phyloP scores from a whole-genome alignment of 129 eudicot genomes.

The Helianthus annuus region DNA sequence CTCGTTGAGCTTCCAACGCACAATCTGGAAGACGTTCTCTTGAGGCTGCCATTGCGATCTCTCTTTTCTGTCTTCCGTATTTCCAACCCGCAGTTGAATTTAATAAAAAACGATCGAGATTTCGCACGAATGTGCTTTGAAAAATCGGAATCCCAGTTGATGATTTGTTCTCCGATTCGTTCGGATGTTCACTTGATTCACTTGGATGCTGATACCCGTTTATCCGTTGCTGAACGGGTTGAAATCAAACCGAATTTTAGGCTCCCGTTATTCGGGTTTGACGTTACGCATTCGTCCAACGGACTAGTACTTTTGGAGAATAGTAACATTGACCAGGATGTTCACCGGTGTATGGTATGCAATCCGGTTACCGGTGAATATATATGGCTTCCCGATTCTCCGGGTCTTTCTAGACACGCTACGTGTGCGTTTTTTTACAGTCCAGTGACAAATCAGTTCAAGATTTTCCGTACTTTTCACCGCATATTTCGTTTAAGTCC shows the following conservation, averaged over 20 bases:
- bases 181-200: constrained; percentile 26
- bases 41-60: constrained; percentile 20
- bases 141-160: constrained; percentile 24
- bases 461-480: constrained; percentile 22
- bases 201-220: constrained; percentile 7
- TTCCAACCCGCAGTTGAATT: constrained; percentile 18
- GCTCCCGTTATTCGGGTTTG: constrained; percentile 20
- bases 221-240: constrained; percentile 8
- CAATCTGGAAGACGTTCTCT: constrained; percentile 11
- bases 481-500: neutral
- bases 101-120: constrained; percentile 15
- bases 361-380: constrained; percentile 37
- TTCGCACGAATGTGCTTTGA: constrained; percentile 22
- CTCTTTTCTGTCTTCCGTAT: constrained; percentile 14
- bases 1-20: constrained; percentile 25
- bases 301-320: constrained; percentile 30
- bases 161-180: constrained; percentile 8
- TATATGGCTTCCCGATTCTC: constrained; percentile 16
- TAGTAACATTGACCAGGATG: neutral
- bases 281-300: constrained; percentile 26
- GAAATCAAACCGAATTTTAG: constrained; percentile 6
- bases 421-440: constrained; percentile 16
- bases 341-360: constrained; percentile 22
- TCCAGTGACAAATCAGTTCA: constrained; percentile 12
- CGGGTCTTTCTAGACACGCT: neutral